Conservation (phyloP, 1,284 basidiomycete genomes). For the Marasmius sp. region DNA sequence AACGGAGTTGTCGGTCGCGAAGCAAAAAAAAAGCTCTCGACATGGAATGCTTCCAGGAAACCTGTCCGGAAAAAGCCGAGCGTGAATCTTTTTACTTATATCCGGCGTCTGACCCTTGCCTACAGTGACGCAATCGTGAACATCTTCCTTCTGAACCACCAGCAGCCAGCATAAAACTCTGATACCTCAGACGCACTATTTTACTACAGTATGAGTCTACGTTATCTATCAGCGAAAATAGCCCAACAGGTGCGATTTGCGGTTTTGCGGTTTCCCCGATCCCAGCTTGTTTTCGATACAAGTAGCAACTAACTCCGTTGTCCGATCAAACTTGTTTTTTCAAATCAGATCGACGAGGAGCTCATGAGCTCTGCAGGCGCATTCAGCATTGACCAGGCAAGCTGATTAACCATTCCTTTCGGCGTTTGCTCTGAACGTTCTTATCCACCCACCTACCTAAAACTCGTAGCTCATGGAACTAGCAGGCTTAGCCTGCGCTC, state of each 20-base stretch:
- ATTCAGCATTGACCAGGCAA: conserved; percentile 88
- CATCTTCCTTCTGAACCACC: neutral
- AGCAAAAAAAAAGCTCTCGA: too few relatives aligned
- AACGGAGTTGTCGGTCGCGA: too few relatives aligned
- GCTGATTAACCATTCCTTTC: neutral
- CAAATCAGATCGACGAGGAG: conserved; percentile 82
- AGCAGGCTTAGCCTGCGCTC: conserved; percentile 95
- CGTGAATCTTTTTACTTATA: too few relatives aligned
- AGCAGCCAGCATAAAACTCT: neutral
- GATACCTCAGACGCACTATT: neutral
- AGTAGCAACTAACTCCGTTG: neutral
- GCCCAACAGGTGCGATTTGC: conserved; percentile 70
- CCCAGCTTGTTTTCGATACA: neutral
- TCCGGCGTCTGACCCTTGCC: too few relatives aligned
- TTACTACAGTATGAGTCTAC: conserved; percentile 66
- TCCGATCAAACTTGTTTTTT: neutral
- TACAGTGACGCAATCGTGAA: too few relatives aligned
- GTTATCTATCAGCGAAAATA: conserved; percentile 76
- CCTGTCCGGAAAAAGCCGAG: too few relatives aligned
- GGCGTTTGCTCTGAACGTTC: neutral
- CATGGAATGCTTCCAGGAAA: too few relatives aligned
- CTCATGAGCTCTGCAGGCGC: conserved; percentile 84
- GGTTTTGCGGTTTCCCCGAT: neutral
- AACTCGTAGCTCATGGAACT: conserved; percentile 94
- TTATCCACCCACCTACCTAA: neutral